Conservation (phyloP, 257 asterid species). For the Cordia subcordata region DNA sequence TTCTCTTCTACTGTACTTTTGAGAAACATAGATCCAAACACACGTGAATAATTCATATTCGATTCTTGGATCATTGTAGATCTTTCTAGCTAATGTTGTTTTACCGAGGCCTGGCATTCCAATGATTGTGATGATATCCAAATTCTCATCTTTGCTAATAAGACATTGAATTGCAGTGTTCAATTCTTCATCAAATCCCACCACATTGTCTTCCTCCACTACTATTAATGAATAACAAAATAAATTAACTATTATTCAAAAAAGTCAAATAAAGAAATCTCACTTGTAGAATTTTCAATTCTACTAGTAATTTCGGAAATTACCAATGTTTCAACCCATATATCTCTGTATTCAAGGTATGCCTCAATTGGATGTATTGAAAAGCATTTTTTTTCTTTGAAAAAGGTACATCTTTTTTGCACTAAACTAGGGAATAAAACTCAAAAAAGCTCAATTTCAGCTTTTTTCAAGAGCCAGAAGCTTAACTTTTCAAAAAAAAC, state of each 20-base stretch:
- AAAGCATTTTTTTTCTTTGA: too few species aligned
- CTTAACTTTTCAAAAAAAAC: too few species aligned
- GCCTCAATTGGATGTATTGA: too few species aligned
- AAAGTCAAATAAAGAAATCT: not conserved
- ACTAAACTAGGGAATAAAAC: too few species aligned
- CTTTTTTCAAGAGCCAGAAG: too few species aligned
- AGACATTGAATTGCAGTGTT: slow-evolving; percentile 16
- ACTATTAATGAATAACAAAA: slow-evolving; percentile 2
- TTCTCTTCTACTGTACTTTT: slow-evolving; percentile 42
- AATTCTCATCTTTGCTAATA: slow-evolving; percentile 8
- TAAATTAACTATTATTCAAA: too few species aligned
- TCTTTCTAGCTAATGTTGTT: slow-evolving; percentile 60
- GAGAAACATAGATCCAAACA: slow-evolving; percentile 42
- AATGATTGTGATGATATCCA: slow-evolving; percentile 23
- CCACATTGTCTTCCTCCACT: slow-evolving; percentile 21
- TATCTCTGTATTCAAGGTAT: too few species aligned
- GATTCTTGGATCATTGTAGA: slow-evolving; percentile 33
- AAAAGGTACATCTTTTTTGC: too few species aligned
- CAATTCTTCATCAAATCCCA: slow-evolving; percentile 28
- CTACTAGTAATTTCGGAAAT: too few species aligned
- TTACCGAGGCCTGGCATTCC: slow-evolving; percentile 49
- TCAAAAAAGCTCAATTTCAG: too few species aligned
- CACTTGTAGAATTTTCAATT: too few species aligned
- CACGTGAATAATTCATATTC: slow-evolving; percentile 39
- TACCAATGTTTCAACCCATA: too few species aligned